Percentiles rank a stretch among this genome's conserved stretches.
Conservation (phyloP, 768 basidiomycete genomes). For the Naganishia vishniacii region DNA sequence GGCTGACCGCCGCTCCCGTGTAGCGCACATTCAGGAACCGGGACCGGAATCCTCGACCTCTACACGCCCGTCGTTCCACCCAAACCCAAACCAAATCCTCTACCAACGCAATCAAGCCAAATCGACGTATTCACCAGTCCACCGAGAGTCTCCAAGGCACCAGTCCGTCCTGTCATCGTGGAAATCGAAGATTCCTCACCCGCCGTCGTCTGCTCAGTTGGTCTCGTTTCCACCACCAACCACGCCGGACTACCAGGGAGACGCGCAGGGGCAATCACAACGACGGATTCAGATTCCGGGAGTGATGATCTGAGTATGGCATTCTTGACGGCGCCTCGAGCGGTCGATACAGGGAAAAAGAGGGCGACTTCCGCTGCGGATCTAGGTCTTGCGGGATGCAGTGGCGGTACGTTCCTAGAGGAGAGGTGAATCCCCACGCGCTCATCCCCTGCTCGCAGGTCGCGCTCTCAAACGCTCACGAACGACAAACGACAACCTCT, state of each 20-base stretch:
- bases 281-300: background rate
- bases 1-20: too few relatives aligned
- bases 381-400: background rate
- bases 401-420: background rate
- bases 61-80: background rate
- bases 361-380: background rate
- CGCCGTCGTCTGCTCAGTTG: too few relatives aligned
- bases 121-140: slow-evolving; percentile 13
- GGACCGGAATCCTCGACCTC: background rate
- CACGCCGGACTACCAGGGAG: too few relatives aligned
- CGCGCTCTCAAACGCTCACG: slow-evolving; percentile 5
- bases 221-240: too few relatives aligned
- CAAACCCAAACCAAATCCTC: background rate
- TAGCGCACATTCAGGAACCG: too few relatives aligned
- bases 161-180: background rate
- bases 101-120: slow-evolving; percentile 7
- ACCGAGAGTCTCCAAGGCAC: background rate
- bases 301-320: background rate
- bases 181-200: background rate
- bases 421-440: background rate
- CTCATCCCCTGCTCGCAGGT: background rate
- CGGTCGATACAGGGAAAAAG: background rate
- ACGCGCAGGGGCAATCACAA: too few relatives aligned
- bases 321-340: background rate
- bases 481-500: slow-evolving; percentile 2